A percentile compares a stretch with the other conserved stretches of the same genome.
These are phyloP conservation scores for Glycine tomentella DNA, from an alignment of 306 rosid species.

Conservation along the genomic window DNA sequence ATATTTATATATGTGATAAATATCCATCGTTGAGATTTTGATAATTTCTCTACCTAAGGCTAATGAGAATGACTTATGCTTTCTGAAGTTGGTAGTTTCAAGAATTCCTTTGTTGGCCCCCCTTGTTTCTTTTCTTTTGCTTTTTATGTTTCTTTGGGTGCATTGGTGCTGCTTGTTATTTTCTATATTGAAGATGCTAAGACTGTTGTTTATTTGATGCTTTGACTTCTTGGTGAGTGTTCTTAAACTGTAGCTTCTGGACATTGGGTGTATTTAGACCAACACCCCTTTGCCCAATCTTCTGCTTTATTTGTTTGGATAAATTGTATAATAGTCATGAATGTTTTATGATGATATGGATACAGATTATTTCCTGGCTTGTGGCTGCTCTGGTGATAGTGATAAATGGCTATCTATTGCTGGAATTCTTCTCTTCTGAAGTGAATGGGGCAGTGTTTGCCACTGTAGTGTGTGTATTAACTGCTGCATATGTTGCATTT, in stretches of 20 bases:
- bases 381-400: slow-evolving; percentile 93
- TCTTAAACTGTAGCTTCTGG: slow-evolving; percentile 13
- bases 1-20: slow-evolving; percentile 9
- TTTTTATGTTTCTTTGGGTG: neutral
- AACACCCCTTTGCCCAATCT: slow-evolving; percentile 8
- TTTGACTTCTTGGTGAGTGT: slow-evolving; percentile 12
- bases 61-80: neutral
- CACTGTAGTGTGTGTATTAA: slow-evolving; percentile 49
- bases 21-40: neutral
- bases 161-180: slow-evolving; percentile 8
- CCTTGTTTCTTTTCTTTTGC: neutral
- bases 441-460: slow-evolving; percentile 63
- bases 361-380: slow-evolving; percentile 79
- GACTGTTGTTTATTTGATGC: too few species aligned
- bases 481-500: slow-evolving; percentile 75
- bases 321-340: slow-evolving; percentile 7
- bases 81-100: neutral
- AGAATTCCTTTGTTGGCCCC: neutral
- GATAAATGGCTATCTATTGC: slow-evolving; percentile 88
- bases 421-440: slow-evolving; percentile 79
- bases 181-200: slow-evolving; percentile 22
- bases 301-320: slow-evolving; percentile 32
- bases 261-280: slow-evolving; percentile 11
- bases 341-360: slow-evolving; percentile 35
- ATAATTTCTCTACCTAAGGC: too few species aligned